Evolutionary conservation across 1,284 basidiomycete species (phyloP).

Genomic region (Agroathelia rolfsii): DNA sequence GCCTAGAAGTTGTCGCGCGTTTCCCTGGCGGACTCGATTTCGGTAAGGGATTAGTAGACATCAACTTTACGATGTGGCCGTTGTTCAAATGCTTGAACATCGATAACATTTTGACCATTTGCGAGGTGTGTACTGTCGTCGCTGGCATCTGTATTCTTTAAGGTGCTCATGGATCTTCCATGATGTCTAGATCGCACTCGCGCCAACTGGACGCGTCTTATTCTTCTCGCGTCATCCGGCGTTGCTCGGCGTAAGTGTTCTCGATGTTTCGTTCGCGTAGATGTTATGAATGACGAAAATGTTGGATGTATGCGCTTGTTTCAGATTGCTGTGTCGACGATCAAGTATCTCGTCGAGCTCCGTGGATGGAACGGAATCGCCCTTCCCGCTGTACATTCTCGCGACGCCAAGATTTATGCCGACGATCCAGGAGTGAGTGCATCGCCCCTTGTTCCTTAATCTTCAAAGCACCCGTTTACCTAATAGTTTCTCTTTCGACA

Average conservation of each 20-base stretch:
- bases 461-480: constrained; percentile 21
- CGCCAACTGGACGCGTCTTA: constrained; percentile 85
- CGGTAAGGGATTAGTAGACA: constrained; percentile 73
- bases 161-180: constrained; percentile 2
- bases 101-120: constrained; percentile 89
- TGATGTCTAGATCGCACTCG: constrained; percentile 64
- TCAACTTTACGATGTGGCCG: constrained; percentile 96
- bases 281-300: neutral
- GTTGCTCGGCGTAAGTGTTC: constrained; percentile 64
- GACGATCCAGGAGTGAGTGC: constrained; percentile 82
- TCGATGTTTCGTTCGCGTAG: constrained; percentile 1
- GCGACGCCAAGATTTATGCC: constrained; percentile 84
- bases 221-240: constrained; percentile 88
- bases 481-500: too few species aligned
- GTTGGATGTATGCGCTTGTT: constrained; percentile 4
- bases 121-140: constrained; percentile 52
- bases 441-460: too few species aligned
- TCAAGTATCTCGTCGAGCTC: constrained; percentile 88
- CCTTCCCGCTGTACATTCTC: constrained; percentile 77
- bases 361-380: constrained; percentile 91
- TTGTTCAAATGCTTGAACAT: constrained; percentile 90
- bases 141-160: constrained; percentile 2
- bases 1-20: constrained; percentile 73
- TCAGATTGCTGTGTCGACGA: constrained; percentile 78
- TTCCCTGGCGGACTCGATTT: constrained; percentile 82